Evolutionary conservation across 345 rosid genomes (phyloP), one percentile per base, ranked within the genome.

Genomic region (Abelmoschus esculentus): DNA sequence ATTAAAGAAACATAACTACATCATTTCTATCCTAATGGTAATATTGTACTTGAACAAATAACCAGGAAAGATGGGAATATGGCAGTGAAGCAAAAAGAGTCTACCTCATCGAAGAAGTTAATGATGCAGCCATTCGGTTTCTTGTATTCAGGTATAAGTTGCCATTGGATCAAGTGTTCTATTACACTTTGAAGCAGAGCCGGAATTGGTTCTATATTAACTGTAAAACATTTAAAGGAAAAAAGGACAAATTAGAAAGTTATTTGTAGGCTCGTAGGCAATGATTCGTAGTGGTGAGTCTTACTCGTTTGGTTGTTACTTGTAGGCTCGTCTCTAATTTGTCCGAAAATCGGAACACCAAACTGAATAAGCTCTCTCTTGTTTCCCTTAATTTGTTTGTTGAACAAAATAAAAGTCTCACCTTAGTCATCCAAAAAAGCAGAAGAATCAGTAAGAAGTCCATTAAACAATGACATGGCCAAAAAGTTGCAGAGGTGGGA

Each of bases 41-140:
- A 36, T n/a, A 49, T 49, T 13, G 17, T 49, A 49, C 54, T 49
- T 5, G 54, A 49, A 49, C 54, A 49, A 49, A 13, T 15, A 44
- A 65, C 32, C 52, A 28, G 31, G 13, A 72, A 61, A 34, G 31
- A 65, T 65, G 55, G 36, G 54, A 22, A 12, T 42, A 26, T n/a
- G 17, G 19, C 3, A 42, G 50, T 46, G 22, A 31, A 47, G 38
- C 52, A 77, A 74, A 76, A 69, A 19, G 71, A 70, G 8, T 64
- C 50, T 78, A 90, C 98, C 99, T 89, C 90, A 70, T 95, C 93
- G 61, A 91, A 90, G 90, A 88, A 95, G 83, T 87, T 86, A 70
- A 95, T 84, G 77, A 91, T 84, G 84, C 99, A 95, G 61, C 97
- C 93, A 75, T 89, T 91, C 19, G 99, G 99, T 70, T 78, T 88